These are phyloP conservation scores for Mycena rosella DNA, from an alignment of 768 basidiomycete genomes.

Conservation along the genomic window DNA sequence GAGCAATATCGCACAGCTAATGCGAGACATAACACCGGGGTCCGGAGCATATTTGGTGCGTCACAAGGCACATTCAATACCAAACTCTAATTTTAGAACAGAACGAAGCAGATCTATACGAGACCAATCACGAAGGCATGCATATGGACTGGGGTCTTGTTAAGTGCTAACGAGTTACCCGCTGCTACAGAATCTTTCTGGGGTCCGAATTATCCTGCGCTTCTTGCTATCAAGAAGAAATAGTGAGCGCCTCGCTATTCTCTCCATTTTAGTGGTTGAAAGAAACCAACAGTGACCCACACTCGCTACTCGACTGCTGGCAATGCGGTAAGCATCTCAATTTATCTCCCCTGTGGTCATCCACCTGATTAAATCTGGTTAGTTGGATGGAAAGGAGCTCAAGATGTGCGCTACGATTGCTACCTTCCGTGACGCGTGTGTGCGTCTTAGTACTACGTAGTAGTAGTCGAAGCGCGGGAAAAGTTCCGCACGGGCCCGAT, in stretches of 20 bases:
- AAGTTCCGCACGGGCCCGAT: too few relatives aligned
- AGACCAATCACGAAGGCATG: conserved; percentile 45
- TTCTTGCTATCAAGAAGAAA: conserved; percentile 48
- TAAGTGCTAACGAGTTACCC: neutral
- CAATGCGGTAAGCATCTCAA: conserved; percentile 45
- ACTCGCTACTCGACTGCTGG: conserved; percentile 48
- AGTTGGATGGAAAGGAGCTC: conserved; percentile 3
- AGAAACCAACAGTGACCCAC: conserved; percentile 41
- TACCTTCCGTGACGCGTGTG: neutral
- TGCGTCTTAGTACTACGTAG: too few relatives aligned
- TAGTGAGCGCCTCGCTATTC: conserved; percentile 42
- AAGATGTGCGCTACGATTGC: neutral
- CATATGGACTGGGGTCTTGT: neutral
- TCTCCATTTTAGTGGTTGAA: neutral
- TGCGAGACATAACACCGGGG: conserved; percentile 8
- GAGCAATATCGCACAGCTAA: conserved; percentile 1
- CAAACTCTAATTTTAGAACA: neutral
- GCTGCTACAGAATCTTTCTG: conserved; percentile 44
- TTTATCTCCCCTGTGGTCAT: neutral
- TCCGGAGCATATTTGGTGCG: conserved; percentile 31
- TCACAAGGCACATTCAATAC: neutral
- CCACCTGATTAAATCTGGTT: neutral
- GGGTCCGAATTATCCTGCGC: conserved; percentile 48
- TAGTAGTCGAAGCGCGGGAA: too few relatives aligned
- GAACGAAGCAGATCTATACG: conserved; percentile 53